phyloP scores from a whole-genome alignment of 371 early-diverging fungal species.

The Basidiobolus meristosporus region DNA sequence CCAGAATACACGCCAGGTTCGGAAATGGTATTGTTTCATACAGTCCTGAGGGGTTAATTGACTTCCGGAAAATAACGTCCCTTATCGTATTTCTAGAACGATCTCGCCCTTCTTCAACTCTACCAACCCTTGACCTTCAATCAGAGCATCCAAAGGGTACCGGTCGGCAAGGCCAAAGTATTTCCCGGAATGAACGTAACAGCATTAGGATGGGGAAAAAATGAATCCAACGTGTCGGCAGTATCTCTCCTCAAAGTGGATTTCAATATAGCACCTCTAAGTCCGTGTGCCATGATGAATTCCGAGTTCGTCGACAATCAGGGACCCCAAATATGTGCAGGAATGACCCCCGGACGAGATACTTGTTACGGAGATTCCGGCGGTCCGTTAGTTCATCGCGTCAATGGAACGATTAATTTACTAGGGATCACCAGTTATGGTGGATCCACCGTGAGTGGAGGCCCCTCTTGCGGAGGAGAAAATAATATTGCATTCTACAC shows the following conservation, averaged over 20 bases:
- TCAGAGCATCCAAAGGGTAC: background rate
- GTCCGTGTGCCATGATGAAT: background rate
- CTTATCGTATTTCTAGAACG: background rate
- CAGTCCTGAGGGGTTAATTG: too few species aligned
- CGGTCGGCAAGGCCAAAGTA: background rate
- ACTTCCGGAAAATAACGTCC: too few species aligned
- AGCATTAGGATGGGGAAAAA: background rate
- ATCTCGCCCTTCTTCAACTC: background rate
- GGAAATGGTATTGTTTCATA: too few species aligned
- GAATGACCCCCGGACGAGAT: background rate
- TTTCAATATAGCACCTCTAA: background rate
- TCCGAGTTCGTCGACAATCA: background rate
- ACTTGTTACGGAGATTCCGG: conserved; percentile 1
- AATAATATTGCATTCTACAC: background rate
- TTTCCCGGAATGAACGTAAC: background rate
- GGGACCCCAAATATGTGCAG: background rate
- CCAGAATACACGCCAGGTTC: too few species aligned
- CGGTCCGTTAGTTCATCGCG: background rate
- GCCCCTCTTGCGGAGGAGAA: background rate
- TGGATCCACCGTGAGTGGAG: background rate
- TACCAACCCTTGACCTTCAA: background rate
- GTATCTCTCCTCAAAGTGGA: background rate
- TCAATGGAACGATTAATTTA: background rate
- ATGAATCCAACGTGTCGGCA: background rate
- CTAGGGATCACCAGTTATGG: background rate